These are phyloP conservation scores for Trichomonas vaginalis DNA, from an alignment of 208 protist genomes.

Conservation along the genomic window DNA sequence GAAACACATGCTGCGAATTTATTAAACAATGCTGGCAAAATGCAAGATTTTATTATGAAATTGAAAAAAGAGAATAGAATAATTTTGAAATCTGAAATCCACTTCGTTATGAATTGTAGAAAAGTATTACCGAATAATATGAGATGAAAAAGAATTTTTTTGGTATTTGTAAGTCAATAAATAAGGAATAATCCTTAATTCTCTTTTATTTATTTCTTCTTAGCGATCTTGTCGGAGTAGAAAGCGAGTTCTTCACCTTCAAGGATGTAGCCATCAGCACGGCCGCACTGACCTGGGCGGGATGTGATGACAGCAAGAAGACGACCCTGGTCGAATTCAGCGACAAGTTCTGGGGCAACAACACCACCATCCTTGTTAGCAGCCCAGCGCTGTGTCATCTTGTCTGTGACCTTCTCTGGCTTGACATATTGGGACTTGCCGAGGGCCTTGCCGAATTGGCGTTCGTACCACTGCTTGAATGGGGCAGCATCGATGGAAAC, in stretches of 20 bases:
- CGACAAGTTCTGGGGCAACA: neutral
- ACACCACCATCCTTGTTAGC: neutral
- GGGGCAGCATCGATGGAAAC: constrained; percentile 5
- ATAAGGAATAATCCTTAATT: neutral
- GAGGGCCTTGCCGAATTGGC: neutral
- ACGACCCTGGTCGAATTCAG: neutral
- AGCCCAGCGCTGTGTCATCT: neutral
- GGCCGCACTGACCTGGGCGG: neutral
- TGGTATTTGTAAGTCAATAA: neutral
- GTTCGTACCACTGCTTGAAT: constrained; percentile 13
- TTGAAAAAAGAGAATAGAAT: too few relatives aligned
- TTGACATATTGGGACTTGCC: neutral
- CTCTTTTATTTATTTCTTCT: neutral
- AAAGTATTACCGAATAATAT: too few relatives aligned
- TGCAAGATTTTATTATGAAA: too few relatives aligned
- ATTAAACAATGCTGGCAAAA: too few relatives aligned
- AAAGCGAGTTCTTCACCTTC: constrained; percentile 18
- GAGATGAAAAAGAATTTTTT: neutral
- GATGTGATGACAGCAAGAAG: neutral
- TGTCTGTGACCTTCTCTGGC: neutral
- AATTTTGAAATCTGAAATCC: too few relatives aligned
- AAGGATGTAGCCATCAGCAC: constrained; percentile 16
- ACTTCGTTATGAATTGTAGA: too few relatives aligned
- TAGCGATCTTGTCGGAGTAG: neutral
- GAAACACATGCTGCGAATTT: too few relatives aligned